Evolutionary conservation across 2,329 filamentous ascomycete species (phyloP).

Genomic region (Domatiomyces globalis): DNA sequence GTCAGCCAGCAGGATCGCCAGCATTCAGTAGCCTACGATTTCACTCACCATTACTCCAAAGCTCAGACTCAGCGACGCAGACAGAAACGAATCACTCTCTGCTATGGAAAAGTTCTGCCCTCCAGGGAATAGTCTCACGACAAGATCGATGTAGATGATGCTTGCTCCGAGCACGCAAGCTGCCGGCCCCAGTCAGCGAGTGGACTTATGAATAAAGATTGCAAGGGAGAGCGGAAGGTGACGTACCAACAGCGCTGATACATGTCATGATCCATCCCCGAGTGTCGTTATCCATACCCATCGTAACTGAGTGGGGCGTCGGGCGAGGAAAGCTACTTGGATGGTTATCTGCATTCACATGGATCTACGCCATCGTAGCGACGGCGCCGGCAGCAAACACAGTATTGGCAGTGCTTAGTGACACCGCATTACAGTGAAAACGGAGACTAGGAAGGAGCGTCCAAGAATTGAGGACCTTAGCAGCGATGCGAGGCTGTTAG

Average conservation of each 20-base stretch:
- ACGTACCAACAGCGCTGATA: slow-evolving; percentile 60
- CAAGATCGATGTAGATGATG: slow-evolving; percentile 73
- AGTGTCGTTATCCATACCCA: slow-evolving; percentile 60
- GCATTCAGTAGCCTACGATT: background rate
- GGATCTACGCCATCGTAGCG: background rate
- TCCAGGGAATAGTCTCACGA: slow-evolving; percentile 59
- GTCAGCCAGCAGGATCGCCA: slow-evolving; percentile 1
- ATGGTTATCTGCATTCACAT: background rate
- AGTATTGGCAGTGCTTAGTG: background rate
- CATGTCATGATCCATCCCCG: slow-evolving; percentile 85
- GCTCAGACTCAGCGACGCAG: slow-evolving; percentile 75
- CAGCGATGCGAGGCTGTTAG: background rate
- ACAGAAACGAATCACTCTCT: slow-evolving; percentile 77
- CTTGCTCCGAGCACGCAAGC: slow-evolving; percentile 56
- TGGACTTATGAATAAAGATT: background rate
- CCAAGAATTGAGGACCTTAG: background rate
- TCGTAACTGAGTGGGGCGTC: slow-evolving; percentile 13
- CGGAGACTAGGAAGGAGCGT: background rate
- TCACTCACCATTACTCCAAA: slow-evolving; percentile 81
- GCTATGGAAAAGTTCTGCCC: slow-evolving; percentile 71
- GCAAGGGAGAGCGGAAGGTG: slow-evolving; percentile 1
- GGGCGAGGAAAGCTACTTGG: background rate
- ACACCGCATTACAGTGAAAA: background rate
- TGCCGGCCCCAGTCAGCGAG: slow-evolving; percentile 19
- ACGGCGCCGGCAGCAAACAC: background rate